Base-by-base conservation (phyloP, 2,329 filamentous ascomycete species). In the Fusarium cicatricum region DNA sequence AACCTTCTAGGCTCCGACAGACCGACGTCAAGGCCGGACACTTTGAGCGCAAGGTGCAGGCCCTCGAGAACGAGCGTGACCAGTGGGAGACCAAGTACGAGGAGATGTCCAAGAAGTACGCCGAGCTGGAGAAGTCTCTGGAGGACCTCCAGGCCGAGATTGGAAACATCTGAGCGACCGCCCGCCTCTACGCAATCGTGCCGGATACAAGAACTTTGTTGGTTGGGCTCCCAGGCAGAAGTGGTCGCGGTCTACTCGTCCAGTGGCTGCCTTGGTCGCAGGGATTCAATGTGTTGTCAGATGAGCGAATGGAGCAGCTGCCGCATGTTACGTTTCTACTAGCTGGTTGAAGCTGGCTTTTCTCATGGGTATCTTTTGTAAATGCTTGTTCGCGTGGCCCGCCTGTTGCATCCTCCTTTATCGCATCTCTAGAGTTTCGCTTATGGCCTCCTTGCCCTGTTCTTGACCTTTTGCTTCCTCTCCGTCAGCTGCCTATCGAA, bases 11-110 rank as follows among this genome's bases (percentile, higher is more conserved):
- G 82, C 91, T 98, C 74, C 93, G 95, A 77, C 93, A 97, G 83
- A 97, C 95, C 81, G 95, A 99, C 77, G 92, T 98, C 81, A 98
- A 98, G 85, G 93, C 94, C 73, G 95, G 94, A 72, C 94, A 99
- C 83, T 98, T 94, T 80, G 95, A 99, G 84, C 95, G 95, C 81
- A 98, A 98, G 85, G 95, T 98, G 70, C 92, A 97, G 80, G 94
- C 95, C 71, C 88, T 97, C 73, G 95, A 99, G 82, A 83, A 86
- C 73, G 87, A 93, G 76, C 90, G 91, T 72, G 92, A 97, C 79
- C 87, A 93, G 78, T 97, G 93, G 93, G 95, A 98, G 84, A 76
- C 84, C 78, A 98, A 99, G 84, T 98, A 96, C 82, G 95, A 98
- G 81, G 94, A 98, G 78, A 96, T 97, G 90, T 78, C 89, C 70